Base-by-base conservation (phyloP, 352 stramenopile species). In the Phytophthora quininea region DNA sequence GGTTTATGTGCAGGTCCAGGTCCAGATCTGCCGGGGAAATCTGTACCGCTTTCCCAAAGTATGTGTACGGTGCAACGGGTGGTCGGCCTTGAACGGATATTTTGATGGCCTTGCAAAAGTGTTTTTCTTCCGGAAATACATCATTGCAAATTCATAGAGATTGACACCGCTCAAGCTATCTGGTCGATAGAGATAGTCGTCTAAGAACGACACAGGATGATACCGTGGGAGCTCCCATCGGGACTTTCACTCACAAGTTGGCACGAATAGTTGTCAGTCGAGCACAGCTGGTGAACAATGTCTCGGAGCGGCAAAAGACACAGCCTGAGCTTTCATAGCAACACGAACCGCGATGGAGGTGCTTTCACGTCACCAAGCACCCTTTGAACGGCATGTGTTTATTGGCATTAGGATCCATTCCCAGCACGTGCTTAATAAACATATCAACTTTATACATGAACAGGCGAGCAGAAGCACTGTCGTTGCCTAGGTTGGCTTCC, bases 241-340 rank as follows among this genome's bases (percentile, higher is more conserved):
- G 19, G 19, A 0, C 19, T 24, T 24, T 24, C 19, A 24, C 37
- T 57, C 5, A 35, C 50, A 37, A 54, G 4, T 11, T 29, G 7
- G 29, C n/a, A 51, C 3, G 19, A 48, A 29, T 30, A 54, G 7
- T 54, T 32, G 35, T 61, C 54, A 2, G 30, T 33, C 31, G 11
- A 15, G 15, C 32, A 57, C 8, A 64, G 31, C 58, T 58, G 48
- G 9, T 14, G 24, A 12, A 64, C 6, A 6, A 40, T 27, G n/a
- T 58, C 48, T 27, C 38, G 27, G 2, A 64, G 9, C 42, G 49
- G 58, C 9, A 64, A 8, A 30, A 45, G 1, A 31, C 11, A 14
- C 46, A 52, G 9, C 8, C n/a, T 33, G 37, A 15, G 30, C 58
- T 64, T 15, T 31, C 32, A 24, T 64, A 64, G 24, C 58, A 64